Evolutionary conservation across 345 rosid genomes (phyloP).

Genomic region (Fremontodendron californicum): DNA sequence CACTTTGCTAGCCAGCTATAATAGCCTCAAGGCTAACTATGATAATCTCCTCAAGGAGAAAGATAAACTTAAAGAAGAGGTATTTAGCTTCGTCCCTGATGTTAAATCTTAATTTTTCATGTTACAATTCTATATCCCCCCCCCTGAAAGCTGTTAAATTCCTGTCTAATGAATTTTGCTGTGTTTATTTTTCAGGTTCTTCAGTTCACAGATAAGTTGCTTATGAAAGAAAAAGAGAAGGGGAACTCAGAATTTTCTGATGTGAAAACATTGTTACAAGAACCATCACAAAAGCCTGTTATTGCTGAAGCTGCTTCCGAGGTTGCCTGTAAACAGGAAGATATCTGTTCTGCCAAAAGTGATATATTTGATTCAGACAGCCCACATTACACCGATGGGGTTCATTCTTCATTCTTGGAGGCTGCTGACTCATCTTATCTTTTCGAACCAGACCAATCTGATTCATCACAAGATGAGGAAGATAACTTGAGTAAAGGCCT

Average conservation of each 20-base stretch:
- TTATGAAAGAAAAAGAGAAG: slow-evolving; percentile 20
- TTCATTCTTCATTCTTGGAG: slow-evolving; percentile 36
- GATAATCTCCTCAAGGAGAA: slow-evolving; percentile 47
- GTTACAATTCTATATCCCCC: no score
- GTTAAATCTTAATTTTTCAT: background rate
- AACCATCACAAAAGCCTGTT: slow-evolving; percentile 18
- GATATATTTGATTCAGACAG: slow-evolving; percentile 50
- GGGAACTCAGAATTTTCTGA: slow-evolving; percentile 20
- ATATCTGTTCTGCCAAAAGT: slow-evolving; percentile 39
- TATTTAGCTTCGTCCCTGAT: background rate
- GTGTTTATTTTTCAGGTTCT: slow-evolving; percentile 30
- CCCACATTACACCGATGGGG: slow-evolving; percentile 44
- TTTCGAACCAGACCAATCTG: slow-evolving; percentile 51
- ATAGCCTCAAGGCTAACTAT: slow-evolving; percentile 44
- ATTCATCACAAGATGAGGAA: slow-evolving; percentile 58
- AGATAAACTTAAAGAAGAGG: slow-evolving; percentile 45
- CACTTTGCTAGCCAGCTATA: slow-evolving; percentile 38
- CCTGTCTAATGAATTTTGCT: background rate
- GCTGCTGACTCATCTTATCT: slow-evolving; percentile 14
- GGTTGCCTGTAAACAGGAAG: slow-evolving; percentile 41
- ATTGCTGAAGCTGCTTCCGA: slow-evolving; percentile 23
- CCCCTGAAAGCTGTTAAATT: background rate
- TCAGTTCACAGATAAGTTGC: slow-evolving; percentile 39
- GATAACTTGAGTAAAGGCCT: slow-evolving; percentile 41
- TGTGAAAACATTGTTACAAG: slow-evolving; percentile 18